Conservation (phyloP, 2,329 filamentous ascomycete species). For the Pseudogymnoascus sp. region DNA sequence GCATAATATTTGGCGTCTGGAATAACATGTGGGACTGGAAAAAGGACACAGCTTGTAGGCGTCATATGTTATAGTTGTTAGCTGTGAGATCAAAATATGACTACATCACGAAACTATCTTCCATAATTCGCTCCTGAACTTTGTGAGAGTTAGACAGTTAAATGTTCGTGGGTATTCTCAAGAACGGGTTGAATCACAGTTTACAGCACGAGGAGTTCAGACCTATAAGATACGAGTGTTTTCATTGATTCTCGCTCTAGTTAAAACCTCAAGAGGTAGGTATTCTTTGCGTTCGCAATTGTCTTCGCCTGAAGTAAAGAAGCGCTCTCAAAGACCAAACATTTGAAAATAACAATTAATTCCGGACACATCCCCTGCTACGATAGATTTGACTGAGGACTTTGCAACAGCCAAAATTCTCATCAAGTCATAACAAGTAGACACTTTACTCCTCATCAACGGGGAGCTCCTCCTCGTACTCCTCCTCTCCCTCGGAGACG, state of each 20-base stretch:
- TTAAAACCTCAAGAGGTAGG: conserved; percentile 10
- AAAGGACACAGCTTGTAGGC: conserved; percentile 11
- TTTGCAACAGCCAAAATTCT: conserved; percentile 8
- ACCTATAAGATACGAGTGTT: conserved; percentile 2
- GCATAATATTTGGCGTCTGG: conserved; percentile 11
- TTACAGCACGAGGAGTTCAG: not conserved
- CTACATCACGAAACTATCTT: conserved; percentile 5
- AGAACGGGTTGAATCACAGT: not conserved
- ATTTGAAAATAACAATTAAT: conserved; percentile 12
- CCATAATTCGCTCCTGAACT: not conserved
- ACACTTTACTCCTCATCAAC: conserved; percentile 57
- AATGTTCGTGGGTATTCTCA: not conserved
- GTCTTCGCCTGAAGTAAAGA: not conserved
- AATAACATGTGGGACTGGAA: conserved; percentile 12
- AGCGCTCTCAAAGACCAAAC: conserved; percentile 9
- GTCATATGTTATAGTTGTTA: conserved; percentile 12
- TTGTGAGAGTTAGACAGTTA: not conserved
- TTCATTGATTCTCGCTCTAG: conserved; percentile 10
- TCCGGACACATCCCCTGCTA: conserved; percentile 9
- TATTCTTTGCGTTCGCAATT: conserved; percentile 10
- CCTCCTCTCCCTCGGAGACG: conserved; percentile 94
- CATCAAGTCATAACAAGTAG: conserved; percentile 11
- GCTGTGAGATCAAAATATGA: conserved; percentile 12
- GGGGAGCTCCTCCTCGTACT: conserved; percentile 73
- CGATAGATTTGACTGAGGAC: conserved; percentile 11